These are phyloP conservation scores for Leccinum fuscescens DNA, from an alignment of 1,284 basidiomycete genomes.

Conservation along the genomic window DNA sequence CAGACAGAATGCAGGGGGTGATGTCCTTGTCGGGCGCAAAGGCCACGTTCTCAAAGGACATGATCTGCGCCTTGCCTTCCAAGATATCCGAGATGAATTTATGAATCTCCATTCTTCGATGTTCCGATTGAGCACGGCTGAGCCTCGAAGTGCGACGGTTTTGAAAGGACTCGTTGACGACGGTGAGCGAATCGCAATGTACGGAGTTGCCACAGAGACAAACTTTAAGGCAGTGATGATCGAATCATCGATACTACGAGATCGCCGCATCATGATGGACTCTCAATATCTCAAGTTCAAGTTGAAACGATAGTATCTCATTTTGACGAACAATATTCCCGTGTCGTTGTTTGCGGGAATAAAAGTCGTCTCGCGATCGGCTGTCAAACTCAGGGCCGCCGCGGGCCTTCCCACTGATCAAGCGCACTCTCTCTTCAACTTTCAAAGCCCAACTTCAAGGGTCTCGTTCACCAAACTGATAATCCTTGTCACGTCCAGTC, in stretches of 20 bases:
- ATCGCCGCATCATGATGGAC: not conserved
- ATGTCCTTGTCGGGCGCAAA: conserved; percentile 37
- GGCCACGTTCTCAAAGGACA: conserved; percentile 40
- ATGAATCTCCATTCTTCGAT: conserved; percentile 16
- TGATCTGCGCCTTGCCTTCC: conserved; percentile 25
- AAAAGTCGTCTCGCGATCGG: not conserved
- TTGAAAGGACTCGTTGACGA: not conserved
- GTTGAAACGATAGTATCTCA: not conserved
- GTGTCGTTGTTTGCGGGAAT: not conserved
- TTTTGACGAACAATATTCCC: not conserved
- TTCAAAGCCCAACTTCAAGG: not conserved
- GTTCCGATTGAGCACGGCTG: not conserved
- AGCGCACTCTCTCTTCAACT: not conserved
- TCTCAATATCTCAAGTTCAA: not conserved
- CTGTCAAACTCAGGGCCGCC: not conserved
- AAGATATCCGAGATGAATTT: conserved; percentile 24
- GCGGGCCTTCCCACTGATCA: not conserved
- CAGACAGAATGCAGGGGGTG: conserved; percentile 54
- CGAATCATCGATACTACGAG: not conserved
- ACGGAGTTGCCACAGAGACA: not conserved
- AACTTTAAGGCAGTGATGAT: not conserved
- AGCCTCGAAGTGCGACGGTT: not conserved
- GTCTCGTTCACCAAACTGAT: not conserved
- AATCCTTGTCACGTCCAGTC: not conserved
- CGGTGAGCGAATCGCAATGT: conserved; percentile 6